Evolutionary conservation across 495 filamentous ascomycete genomes (phyloP).

Genomic region (Penicillium steckii): DNA sequence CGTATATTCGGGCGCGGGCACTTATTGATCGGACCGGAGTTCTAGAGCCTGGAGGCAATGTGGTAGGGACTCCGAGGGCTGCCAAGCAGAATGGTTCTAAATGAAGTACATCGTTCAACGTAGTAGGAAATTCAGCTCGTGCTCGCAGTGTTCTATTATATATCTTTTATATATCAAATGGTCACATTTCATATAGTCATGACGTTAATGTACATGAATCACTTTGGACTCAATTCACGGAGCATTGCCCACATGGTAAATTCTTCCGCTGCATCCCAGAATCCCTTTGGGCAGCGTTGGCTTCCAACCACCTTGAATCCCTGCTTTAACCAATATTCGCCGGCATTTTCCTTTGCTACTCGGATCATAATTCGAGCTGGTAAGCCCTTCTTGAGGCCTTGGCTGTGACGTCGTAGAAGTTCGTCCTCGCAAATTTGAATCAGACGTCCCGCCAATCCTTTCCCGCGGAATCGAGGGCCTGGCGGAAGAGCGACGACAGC

Average conservation of each 20-base stretch:
- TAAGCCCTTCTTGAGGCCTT: background rate
- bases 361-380: conserved; percentile 12
- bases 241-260: conserved; percentile 16
- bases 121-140: background rate
- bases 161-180: background rate
- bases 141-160: background rate
- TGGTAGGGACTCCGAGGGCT: background rate
- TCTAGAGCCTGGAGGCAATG: conserved; percentile 48
- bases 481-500: conserved; percentile 11
- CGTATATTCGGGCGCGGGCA: conserved; percentile 60
- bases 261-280: conserved; percentile 5
- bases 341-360: conserved; percentile 10
- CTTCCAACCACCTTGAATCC: conserved; percentile 9
- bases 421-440: conserved; percentile 11
- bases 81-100: background rate
- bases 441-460: conserved; percentile 8
- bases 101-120: background rate
- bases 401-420: conserved; percentile 2
- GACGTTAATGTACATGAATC: background rate
- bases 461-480: conserved; percentile 9
- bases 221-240: conserved; percentile 4
- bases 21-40: conserved; percentile 64
- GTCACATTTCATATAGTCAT: background rate
- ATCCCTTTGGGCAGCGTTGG: conserved; percentile 5
- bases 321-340: conserved; percentile 13